Evolutionary conservation across 163 green algal genomes (phyloP).

Genomic region (Dunaliella salina): DNA sequence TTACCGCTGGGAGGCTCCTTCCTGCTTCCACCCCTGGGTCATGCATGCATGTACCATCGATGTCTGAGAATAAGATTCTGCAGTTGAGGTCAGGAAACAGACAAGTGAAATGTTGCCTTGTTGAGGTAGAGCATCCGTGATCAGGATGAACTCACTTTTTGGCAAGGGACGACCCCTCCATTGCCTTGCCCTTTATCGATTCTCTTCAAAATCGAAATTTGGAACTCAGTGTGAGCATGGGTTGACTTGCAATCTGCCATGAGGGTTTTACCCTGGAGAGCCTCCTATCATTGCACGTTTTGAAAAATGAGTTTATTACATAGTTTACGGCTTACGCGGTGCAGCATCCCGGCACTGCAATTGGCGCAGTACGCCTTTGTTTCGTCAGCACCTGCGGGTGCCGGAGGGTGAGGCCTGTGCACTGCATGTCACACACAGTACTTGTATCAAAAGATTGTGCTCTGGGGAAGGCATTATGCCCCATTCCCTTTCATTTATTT

Average conservation of each 20-base stretch:
- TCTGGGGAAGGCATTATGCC: too few relatives aligned
- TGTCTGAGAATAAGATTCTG: slow-evolving; percentile 29
- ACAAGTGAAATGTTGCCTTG: too few relatives aligned
- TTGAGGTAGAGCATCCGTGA: too few relatives aligned
- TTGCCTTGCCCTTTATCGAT: not conserved
- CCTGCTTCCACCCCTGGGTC: slow-evolving; percentile 3
- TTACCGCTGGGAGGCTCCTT: too few relatives aligned
- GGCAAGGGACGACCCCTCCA: too few relatives aligned
- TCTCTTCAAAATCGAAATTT: not conserved
- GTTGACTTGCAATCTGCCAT: not conserved
- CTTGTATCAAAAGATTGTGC: too few relatives aligned
- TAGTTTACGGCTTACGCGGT: not conserved
- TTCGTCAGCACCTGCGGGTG: not conserved
- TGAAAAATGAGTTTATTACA: slow-evolving; percentile 4
- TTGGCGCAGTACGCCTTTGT: not conserved
- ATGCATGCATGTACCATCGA: slow-evolving; percentile 41
- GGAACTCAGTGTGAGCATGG: not conserved
- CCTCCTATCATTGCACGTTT: too few relatives aligned
- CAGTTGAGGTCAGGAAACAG: not conserved
- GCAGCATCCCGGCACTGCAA: not conserved
- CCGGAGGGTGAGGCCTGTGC: not conserved
- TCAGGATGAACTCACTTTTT: too few relatives aligned
- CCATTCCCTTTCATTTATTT: too few relatives aligned
- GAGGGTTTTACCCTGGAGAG: too few relatives aligned
- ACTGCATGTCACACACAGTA: not conserved